Evolutionary conservation across 2,329 filamentous ascomycete genomes (phyloP).

Genomic region (Claviceps africana): DNA sequence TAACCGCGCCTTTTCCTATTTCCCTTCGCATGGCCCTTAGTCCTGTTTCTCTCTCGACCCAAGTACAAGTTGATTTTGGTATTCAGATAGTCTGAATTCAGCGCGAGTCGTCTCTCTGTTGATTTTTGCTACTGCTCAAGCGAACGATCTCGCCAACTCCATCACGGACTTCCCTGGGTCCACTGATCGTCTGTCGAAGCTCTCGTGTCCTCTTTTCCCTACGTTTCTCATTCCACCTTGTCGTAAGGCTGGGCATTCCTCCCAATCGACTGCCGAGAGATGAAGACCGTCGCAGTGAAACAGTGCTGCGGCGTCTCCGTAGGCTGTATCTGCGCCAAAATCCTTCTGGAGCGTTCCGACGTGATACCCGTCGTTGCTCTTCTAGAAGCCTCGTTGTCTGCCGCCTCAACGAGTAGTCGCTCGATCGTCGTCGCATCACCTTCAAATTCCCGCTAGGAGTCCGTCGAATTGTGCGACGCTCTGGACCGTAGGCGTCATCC

Average conservation of each 20-base stretch:
- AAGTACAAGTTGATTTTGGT: not conserved
- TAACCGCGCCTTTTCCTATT: not conserved
- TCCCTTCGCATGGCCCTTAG: not conserved
- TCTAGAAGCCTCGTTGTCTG: slow-evolving; percentile 10
- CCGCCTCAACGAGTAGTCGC: slow-evolving; percentile 27
- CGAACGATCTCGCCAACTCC: slow-evolving; percentile 44
- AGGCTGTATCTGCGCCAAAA: slow-evolving; percentile 21
- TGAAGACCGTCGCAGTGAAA: slow-evolving; percentile 19
- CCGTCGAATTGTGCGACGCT: slow-evolving; percentile 44
- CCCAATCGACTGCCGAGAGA: slow-evolving; percentile 35
- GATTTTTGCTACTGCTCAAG: slow-evolving; percentile 15
- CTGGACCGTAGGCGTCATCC: slow-evolving; percentile 24
- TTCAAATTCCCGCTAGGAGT: slow-evolving; percentile 46
- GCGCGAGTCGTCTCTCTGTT: not conserved
- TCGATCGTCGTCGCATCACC: slow-evolving; percentile 40
- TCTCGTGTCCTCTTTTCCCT: slow-evolving; percentile 45
- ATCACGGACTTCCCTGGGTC: slow-evolving; percentile 42
- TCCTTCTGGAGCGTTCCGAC: slow-evolving; percentile 10
- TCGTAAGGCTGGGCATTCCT: slow-evolving; percentile 37
- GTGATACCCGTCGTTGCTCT: slow-evolving; percentile 23
- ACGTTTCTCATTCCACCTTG: slow-evolving; percentile 42
- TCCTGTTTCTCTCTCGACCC: not conserved
- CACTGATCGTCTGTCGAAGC: slow-evolving; percentile 46
- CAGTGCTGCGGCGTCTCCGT: slow-evolving; percentile 12
- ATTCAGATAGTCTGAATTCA: not conserved